phyloP scores from a whole-genome alignment of 192 early-diverging fungal species.

The Entomortierella chlamydospora region DNA sequence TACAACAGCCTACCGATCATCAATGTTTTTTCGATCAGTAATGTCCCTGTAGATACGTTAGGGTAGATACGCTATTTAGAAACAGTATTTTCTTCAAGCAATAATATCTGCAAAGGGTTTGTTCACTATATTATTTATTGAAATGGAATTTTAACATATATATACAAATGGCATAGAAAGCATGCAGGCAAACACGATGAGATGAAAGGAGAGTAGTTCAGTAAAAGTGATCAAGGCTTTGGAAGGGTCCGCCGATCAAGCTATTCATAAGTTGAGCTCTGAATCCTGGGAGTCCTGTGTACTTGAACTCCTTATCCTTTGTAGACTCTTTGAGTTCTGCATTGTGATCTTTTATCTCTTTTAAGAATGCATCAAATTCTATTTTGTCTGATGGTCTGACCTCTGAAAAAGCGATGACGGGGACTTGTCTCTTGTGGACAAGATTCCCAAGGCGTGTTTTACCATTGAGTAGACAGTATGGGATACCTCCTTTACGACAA shows the following conservation, averaged over 20 bases:
- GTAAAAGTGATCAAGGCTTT: no score
- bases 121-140: not conserved
- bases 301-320: no score
- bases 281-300: no score
- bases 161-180: not conserved
- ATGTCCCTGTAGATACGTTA: slow-evolving; percentile 13
- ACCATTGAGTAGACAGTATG: slow-evolving; percentile 95
- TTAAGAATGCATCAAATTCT: slow-evolving; percentile 81
- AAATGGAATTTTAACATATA: no score
- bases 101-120: no score
- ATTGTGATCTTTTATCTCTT: slow-evolving; percentile 62
- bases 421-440: slow-evolving; percentile 97
- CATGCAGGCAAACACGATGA: no score
- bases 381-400: slow-evolving; percentile 91
- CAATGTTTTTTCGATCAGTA: slow-evolving; percentile 31
- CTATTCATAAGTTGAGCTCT: no score
- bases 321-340: slow-evolving; percentile 51
- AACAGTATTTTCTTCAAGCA: no score
- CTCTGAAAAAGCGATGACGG: slow-evolving; percentile 91
- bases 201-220: no score
- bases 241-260: no score
- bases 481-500: slow-evolving; percentile 97
- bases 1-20: slow-evolving; percentile 45
- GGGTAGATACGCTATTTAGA: slow-evolving; percentile 1
- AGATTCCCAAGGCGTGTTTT: slow-evolving; percentile 96